Evolutionary conservation across 2,329 filamentous ascomycete genomes (phyloP).

Genomic region (Neofusicoccum ribis): DNA sequence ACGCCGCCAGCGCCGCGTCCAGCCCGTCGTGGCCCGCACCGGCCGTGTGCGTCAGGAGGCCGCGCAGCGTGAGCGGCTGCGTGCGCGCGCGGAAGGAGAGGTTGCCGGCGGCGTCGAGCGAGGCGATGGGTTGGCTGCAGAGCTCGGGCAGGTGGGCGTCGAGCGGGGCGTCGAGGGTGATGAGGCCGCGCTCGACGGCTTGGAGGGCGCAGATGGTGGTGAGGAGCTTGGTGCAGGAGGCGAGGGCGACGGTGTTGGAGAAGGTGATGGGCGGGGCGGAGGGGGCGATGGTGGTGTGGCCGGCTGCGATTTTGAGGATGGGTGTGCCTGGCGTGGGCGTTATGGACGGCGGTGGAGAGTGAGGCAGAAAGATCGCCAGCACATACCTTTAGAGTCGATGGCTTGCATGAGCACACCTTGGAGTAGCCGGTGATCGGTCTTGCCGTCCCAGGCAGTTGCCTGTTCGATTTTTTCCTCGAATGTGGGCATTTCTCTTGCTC

Average conservation of each 20-base stretch:
- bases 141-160: constrained; percentile 26
- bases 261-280: not conserved
- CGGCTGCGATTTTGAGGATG: not conserved
- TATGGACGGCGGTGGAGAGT: not conserved
- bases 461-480: not conserved
- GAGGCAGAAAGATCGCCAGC: no score
- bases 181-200: constrained; percentile 35
- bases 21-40: constrained; percentile 49
- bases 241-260: constrained; percentile 23
- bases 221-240: constrained; percentile 42
- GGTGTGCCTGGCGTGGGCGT: not conserved
- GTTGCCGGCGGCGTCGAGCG: not conserved
- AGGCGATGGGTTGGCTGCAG: constrained; percentile 23
- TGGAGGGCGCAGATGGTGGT: constrained; percentile 36
- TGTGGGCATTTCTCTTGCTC: constrained; percentile 28
- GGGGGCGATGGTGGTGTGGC: not conserved
- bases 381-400: not conserved
- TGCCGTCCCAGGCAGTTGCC: not conserved
- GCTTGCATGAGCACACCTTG: not conserved
- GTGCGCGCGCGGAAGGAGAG: constrained; percentile 25
- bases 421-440: not conserved
- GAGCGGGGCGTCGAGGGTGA: constrained; percentile 30
- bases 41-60: constrained; percentile 53
- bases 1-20: constrained; percentile 44
- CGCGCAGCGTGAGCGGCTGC: constrained; percentile 32